phyloP scores from a whole-genome alignment of 805 yeast genomes.

The Wickerhamomyces rabaulensis region DNA sequence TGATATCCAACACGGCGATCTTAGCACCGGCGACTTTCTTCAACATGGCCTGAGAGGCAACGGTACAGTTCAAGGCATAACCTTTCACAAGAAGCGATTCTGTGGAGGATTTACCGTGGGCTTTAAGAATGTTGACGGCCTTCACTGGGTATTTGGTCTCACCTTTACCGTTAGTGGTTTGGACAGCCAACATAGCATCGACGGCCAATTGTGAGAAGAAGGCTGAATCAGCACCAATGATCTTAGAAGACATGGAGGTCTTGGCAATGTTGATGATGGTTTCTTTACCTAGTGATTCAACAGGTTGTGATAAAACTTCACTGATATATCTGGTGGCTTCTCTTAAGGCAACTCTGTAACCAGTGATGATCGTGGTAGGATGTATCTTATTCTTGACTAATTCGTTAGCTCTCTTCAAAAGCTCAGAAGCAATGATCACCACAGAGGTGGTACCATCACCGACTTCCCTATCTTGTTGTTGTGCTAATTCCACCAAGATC shows the following conservation, averaged over 20 bases:
- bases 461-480: constrained; percentile 97
- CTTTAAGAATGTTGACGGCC: constrained; percentile 92
- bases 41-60: constrained; percentile 96
- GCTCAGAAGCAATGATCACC: constrained; percentile 91
- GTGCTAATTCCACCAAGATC: constrained; percentile 93
- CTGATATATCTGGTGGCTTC: constrained; percentile 83
- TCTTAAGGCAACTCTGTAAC: constrained; percentile 86
- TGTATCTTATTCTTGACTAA: constrained; percentile 90
- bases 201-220: constrained; percentile 89
- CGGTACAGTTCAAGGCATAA: constrained; percentile 93
- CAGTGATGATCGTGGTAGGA: constrained; percentile 97
- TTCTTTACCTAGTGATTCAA: constrained; percentile 69
- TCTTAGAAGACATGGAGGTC: constrained; percentile 95
- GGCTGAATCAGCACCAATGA: constrained; percentile 89
- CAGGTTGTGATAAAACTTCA: constrained; percentile 78
- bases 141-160: constrained; percentile 92
- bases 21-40: constrained; percentile 63
- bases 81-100: constrained; percentile 90
- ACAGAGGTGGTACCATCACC: constrained; percentile 99
- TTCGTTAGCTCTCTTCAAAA: constrained; percentile 88
- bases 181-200: constrained; percentile 92
- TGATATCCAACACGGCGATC: constrained; percentile 88
- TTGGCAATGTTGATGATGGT: constrained; percentile 87
- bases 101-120: constrained; percentile 88
- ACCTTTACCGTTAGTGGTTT: constrained; percentile 82